phyloP scores from a whole-genome alignment of 441 rosid genomes.

The Adansonia madagascariensis region DNA sequence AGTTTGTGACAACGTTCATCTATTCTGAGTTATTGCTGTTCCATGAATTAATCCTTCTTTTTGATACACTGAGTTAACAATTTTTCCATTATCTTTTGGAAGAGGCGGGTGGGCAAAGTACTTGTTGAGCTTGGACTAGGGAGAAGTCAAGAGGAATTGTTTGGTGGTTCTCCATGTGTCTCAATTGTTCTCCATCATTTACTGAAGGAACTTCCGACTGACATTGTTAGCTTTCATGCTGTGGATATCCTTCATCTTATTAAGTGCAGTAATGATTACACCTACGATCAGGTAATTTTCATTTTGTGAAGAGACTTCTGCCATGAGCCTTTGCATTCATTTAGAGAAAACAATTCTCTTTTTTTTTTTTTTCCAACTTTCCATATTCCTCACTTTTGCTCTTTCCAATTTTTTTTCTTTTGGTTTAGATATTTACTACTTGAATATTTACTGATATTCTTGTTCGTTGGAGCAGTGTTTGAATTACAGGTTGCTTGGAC shows the following conservation, averaged over 20 bases:
- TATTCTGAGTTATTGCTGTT: constrained; percentile 14
- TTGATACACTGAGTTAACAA: constrained; percentile 4
- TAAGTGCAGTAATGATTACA: constrained; percentile 67
- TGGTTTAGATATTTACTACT: constrained; percentile 15
- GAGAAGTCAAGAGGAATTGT: constrained; percentile 49
- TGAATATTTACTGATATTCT: constrained; percentile 25
- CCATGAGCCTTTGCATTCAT: constrained; percentile 10
- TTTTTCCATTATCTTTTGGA: constrained; percentile 33
- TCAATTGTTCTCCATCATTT: constrained; percentile 82
- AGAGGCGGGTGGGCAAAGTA: constrained; percentile 55
- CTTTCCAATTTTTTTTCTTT: constrained; percentile 15
- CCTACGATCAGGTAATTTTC: constrained; percentile 69
- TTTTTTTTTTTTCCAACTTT: not conserved
- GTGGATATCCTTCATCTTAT: constrained; percentile 68
- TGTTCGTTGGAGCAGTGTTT: constrained; percentile 50
- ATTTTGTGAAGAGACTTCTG: constrained; percentile 19
- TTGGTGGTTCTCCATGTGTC: constrained; percentile 50
- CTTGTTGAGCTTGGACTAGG: constrained; percentile 75
- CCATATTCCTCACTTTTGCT: not conserved
- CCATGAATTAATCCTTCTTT: constrained; percentile 15
- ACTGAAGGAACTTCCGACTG: constrained; percentile 78
- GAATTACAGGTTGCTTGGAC: constrained; percentile 91
- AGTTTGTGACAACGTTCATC: not conserved
- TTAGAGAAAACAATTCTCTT: not conserved
- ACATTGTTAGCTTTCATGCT: constrained; percentile 62